Conservation (phyloP, 169 alveolate species). For the Plasmodium ovale region DNA sequence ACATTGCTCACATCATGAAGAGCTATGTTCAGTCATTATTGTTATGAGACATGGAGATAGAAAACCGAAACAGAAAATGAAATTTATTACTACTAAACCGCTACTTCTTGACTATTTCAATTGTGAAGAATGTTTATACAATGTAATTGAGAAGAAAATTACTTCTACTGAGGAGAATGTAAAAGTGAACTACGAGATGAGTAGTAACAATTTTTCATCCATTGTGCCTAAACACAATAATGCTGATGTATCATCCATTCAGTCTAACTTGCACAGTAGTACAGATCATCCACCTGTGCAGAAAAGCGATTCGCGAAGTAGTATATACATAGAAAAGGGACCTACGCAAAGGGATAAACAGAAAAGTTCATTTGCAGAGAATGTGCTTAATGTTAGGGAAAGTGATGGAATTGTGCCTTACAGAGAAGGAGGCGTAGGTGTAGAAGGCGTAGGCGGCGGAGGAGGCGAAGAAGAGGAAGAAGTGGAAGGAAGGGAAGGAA, state of each 20-base stretch:
- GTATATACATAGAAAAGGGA: not conserved
- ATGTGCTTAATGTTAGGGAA: no score
- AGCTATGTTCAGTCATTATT: constrained; percentile 95
- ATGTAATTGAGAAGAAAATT: constrained; percentile 16
- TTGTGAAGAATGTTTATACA: constrained; percentile 56
- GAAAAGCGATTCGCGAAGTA: not conserved
- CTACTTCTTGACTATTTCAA: constrained; percentile 87
- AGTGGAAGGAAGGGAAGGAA: no score
- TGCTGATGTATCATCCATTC: not conserved
- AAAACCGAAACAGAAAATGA: constrained; percentile 97
- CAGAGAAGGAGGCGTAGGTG: no score
- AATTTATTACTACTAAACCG: constrained; percentile 91
- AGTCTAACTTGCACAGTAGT: not conserved
- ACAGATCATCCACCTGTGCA: not conserved
- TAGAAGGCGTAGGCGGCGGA: no score
- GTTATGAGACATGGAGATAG: constrained; percentile 99
- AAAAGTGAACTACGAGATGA: not conserved
- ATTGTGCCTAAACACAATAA: not conserved
- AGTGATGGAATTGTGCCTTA: no score
- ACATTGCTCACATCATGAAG: constrained; percentile 87
- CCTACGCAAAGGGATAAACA: not conserved
- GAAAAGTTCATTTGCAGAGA: no score
- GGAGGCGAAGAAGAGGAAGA: no score
- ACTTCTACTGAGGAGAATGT: not conserved
- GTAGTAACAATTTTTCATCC: not conserved